phyloP scores from a whole-genome alignment of 179 eudicot genomes.

The Beta corolliflora region DNA sequence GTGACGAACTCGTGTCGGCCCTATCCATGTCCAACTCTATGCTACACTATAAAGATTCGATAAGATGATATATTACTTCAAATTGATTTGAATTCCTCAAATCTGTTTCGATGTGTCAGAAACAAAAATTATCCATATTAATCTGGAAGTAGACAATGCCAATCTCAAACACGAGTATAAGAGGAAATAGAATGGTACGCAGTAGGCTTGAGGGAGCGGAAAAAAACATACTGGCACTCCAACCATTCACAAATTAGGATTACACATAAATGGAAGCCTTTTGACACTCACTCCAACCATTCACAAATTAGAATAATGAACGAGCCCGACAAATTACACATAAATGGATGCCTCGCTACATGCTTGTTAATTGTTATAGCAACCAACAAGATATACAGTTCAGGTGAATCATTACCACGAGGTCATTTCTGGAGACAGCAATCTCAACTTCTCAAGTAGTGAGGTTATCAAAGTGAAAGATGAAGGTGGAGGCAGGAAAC shows the following conservation, averaged over 20 bases:
- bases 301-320: background rate
- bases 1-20: too few species aligned
- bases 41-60: too few species aligned
- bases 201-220: background rate
- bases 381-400: background rate
- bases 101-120: background rate
- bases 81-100: background rate
- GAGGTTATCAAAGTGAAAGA: conserved; percentile 14
- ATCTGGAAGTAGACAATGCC: background rate
- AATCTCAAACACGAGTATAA: background rate
- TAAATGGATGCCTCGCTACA: background rate
- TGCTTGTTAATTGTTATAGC: too few species aligned
- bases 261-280: background rate
- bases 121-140: background rate
- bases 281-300: background rate
- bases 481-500: conserved; percentile 46
- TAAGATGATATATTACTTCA: too few species aligned
- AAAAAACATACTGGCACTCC: background rate
- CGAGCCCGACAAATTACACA: background rate
- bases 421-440: background rate
- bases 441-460: conserved; percentile 13
- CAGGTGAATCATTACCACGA: conserved; percentile 1
- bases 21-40: too few species aligned
- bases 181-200: background rate
- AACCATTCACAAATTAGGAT: background rate